Evolutionary conservation across 1,284 basidiomycete species (phyloP), one percentile per base, ranked within the genome.

Genomic region (Fereydounia khargensis): DNA sequence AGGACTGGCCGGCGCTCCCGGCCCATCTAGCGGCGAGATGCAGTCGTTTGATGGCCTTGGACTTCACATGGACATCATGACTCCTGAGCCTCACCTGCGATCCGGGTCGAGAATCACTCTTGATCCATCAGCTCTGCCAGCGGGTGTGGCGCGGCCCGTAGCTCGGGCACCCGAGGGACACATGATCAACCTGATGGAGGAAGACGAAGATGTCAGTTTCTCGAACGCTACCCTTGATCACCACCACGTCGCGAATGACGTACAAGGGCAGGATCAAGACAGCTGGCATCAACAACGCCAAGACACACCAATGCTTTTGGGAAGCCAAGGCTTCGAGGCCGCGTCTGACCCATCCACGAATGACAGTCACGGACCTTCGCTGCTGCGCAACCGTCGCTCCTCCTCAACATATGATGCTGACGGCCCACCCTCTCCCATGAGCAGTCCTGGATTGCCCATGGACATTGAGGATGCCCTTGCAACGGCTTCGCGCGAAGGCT

Each of bases 101-200:
- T 13, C 36, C 4, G 23, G 27, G 22, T n/a, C 13, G 17, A 41
- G 39, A 6, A 33, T 65, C 7, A 36, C 32, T 14, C 44, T 62
- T 9, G 39, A 37, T 20, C 39, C 49, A 6, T 28, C 28, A 18
- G 40, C 39, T 5, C 36, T 52, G 19, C 47, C 70, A 2, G 36
- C 43, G 4, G 48, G 55, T 18, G 22, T 68, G 6, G 48, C 47
- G 9, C 31, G 47, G 4, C 30, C 50, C 17, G 35, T 61, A 6
- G 68, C 66, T 0, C 34, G 31, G 33, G 39, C 66, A 5, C 65
- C 65, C 16, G 51, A 59, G 31, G 50, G 39, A 11, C 50, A 59
- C 11, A 38, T 72, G 27, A 20, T 38, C 7, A 17, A 31, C 2
- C 32, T 35, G 10, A 39, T 53, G 14, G 39, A 50, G 19, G 61